Evolutionary conservation across 352 stramenopile species (phyloP), one percentile per base, ranked within the genome.

Genomic region (Pelagophyceae sp.): DNA sequence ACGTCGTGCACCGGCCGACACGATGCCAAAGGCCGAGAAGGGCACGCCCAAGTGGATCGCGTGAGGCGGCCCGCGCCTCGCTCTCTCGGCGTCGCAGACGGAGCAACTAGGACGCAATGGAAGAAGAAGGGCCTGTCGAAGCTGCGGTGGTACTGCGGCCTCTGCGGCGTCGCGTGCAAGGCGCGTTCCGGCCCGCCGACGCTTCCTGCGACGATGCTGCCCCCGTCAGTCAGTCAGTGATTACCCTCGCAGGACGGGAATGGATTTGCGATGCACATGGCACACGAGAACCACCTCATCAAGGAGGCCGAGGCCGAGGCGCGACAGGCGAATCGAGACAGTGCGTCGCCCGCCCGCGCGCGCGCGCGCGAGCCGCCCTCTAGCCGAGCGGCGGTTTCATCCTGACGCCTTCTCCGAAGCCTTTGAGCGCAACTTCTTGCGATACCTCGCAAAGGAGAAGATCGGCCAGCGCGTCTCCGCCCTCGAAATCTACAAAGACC

Each of bases 101-200:
- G 23, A 54, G 45, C 45, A 23, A 23, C 11, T 54, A 54, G 45
- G 45, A 74, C 19, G 17, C 67, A 74, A 37, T 74, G 67, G 67
- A 51, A 54, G 38, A 74, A 74, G 38, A 74, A 74, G 67, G 67
- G 67, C 35, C 67, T 74, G 11, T 35, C 1, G 15, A 74, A 74
- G 67, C 67, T 74, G 2, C 67, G 67, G 6, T 74, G 67, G 67
- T 37, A 74, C 67, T 74, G 67, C 67, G 67, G 67, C 35, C 67
- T 74, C 2, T 74, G 67, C 38, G 35, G 38, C 35, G 37, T 74
- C 5, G 51, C 35, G 2, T 74, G 67, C 67, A n/a, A n/a, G n/a
- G n/a, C n/a, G n/a, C n/a, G n/a, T n/a, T n/a, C n/a, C n/a, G n/a
- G n/a, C n/a, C n/a, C n/a, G n/a, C n/a, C n/a, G n/a, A n/a, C n/a